A percentile compares a stretch with the other conserved stretches of the same genome.
Conservation (phyloP, 208 protist genomes). For the Leishmania major region DNA sequence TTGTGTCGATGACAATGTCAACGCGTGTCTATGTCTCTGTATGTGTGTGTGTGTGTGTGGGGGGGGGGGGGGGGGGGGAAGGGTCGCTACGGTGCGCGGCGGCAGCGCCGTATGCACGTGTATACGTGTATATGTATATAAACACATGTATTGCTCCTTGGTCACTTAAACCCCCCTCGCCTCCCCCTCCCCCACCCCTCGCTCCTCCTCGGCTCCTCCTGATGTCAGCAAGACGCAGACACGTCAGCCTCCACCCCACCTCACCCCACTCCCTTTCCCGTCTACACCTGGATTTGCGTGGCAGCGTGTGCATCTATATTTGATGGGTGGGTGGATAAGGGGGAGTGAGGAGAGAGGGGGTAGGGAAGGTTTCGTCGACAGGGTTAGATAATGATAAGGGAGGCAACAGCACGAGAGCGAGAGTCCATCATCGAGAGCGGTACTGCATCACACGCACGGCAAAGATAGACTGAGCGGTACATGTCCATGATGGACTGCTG, state of each 20-base stretch:
- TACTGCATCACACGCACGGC: not conserved
- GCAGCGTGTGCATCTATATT: not conserved
- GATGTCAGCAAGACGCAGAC: not conserved
- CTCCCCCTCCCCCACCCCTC: too few relatives aligned
- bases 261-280: not conserved
- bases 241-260: not conserved
- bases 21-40: not conserved
- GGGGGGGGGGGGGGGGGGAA: too few relatives aligned
- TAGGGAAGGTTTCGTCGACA: too few relatives aligned
- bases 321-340: not conserved
- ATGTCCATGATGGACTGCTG: not conserved
- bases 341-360: not conserved
- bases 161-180: not conserved
- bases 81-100: too few relatives aligned
- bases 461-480: not conserved
- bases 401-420: not conserved
- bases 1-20: not conserved
- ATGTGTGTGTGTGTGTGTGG: not conserved
- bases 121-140: constrained; percentile 1
- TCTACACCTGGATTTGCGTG: not conserved
- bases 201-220: not conserved
- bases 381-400: not conserved
- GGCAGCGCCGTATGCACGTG: not conserved
- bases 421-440: not conserved
- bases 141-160: not conserved